Evolutionary conservation across 768 basidiomycete genomes (phyloP), one percentile per base, ranked within the genome.

Genomic region (Saitozyma sp.): DNA sequence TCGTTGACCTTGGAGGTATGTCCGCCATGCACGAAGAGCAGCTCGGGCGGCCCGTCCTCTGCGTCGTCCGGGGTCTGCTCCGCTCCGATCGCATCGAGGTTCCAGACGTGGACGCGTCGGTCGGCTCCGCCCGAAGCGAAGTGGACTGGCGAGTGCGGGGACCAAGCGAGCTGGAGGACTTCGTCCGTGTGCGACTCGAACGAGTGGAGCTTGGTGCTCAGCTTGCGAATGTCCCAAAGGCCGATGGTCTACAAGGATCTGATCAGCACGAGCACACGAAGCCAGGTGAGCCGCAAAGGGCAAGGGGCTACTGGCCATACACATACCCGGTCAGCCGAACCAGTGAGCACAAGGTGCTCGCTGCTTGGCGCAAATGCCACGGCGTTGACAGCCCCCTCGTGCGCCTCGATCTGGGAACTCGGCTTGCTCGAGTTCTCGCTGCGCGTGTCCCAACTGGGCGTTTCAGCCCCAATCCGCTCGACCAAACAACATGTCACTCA

Each of bases 41-140:
- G 81, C 79, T 99, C 96, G 0, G 96, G 96, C 14, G 96, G 93
- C 0, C 96, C 96, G 73, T 99, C 96, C 78, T 99, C 96, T 62
- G 92, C 90, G 75, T 99, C 96, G 68, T 99, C 96, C 4, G 95
- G 96, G 1, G 92, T 91, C 79, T 99, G 96, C 78, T 99, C 96
- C 46, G 89, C 85, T 0, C 96, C 96, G 65, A 97, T 95, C 63
- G 89, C 85, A 20, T 86, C 84, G 61, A 97, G 79, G 81, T 99
- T 94, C 96, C 96, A 99, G 53, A 98, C 83, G 71, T 96, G 94
- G 65, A 99, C 85, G 9, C 96, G 84, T 49, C 96, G 85, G 77
- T 99, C 96, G 64, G 91, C 89, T 3, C 91, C 92, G 1, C 92
- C 92, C 3, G 92, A 95, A 0, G 95, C 95, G 67, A 99, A 98